These are phyloP conservation scores for Phytophthora pistaciae DNA, from an alignment of 352 stramenopile species.

Conservation along the genomic window DNA sequence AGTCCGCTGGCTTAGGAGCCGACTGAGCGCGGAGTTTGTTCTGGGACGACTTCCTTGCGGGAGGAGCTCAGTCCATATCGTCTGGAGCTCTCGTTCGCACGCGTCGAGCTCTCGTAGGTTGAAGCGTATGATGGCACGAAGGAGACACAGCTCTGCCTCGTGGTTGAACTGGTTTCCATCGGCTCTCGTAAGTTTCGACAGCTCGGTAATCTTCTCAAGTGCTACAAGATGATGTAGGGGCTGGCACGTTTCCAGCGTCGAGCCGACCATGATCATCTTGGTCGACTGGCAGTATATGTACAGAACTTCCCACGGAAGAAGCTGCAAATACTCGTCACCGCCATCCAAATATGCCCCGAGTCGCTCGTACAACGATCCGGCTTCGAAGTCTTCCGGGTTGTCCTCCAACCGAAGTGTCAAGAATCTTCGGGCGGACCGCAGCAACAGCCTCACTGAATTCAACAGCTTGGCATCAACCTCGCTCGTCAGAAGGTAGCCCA, in stretches of 20 bases:
- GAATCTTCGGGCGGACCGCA: conserved; percentile 50
- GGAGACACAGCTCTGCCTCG: conserved; percentile 38
- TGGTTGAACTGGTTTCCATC: conserved; percentile 1
- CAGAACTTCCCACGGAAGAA: conserved; percentile 50
- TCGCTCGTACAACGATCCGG: conserved; percentile 38
- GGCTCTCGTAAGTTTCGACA: conserved; percentile 5
- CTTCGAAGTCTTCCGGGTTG: conserved; percentile 38
- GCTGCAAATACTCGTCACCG: conserved; percentile 36
- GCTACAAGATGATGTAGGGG: conserved; percentile 21
- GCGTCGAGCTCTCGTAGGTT: conserved; percentile 34
- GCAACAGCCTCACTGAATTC: conserved; percentile 45
- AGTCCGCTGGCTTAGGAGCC: conserved; percentile 13
- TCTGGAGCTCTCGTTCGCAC: conserved; percentile 33
- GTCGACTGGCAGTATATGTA: conserved; percentile 48
- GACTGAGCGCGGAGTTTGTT: conserved; percentile 16
- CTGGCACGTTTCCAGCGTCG: neutral
- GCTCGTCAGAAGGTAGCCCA: conserved; percentile 33
- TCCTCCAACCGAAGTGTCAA: conserved; percentile 26
- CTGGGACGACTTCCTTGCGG: conserved; percentile 13
- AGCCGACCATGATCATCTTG: conserved; percentile 5
- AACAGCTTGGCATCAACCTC: conserved; percentile 30
- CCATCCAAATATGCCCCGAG: conserved; percentile 32
- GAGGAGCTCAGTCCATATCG: conserved; percentile 32
- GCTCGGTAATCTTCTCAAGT: conserved; percentile 18
- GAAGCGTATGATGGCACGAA: conserved; percentile 46